Evolutionary conservation across 2,329 filamentous ascomycete species (phyloP).

Genomic region (Trichocomaceae sp.): DNA sequence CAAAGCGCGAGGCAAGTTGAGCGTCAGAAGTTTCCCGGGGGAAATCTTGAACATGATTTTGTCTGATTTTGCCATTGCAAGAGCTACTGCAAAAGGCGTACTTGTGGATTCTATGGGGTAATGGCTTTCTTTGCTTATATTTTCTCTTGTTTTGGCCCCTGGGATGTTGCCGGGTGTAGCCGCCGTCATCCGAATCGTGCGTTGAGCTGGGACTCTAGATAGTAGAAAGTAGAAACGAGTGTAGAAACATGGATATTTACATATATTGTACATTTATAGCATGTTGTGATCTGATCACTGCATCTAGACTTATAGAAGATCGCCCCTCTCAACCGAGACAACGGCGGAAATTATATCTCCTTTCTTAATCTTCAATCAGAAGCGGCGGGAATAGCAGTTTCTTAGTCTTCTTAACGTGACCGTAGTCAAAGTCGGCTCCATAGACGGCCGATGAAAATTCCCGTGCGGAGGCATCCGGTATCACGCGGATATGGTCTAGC

Average conservation of each 20-base stretch:
- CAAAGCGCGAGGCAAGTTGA: not conserved
- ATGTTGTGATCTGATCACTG: not conserved
- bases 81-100: not conserved
- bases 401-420: slow-evolving; percentile 28
- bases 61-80: not conserved
- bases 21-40: not conserved
- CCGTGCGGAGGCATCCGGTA: slow-evolving; percentile 47
- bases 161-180: slow-evolving; percentile 6
- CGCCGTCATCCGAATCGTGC: not conserved
- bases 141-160: not conserved
- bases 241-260: not conserved
- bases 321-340: not conserved
- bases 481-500: slow-evolving; percentile 72
- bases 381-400: slow-evolving; percentile 49
- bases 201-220: too few species aligned
- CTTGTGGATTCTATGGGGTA: slow-evolving; percentile 14
- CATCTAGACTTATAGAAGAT: too few species aligned
- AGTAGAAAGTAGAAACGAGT: not conserved
- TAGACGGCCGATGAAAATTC: slow-evolving; percentile 56
- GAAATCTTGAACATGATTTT: too few species aligned
- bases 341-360: not conserved
- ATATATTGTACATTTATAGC: not conserved
- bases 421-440: slow-evolving; percentile 62
- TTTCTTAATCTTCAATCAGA: slow-evolving; percentile 28
- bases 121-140: slow-evolving; percentile 3